These are phyloP conservation scores for Phanerochaete sordida DNA, from an alignment of 768 basidiomycete genomes.

Conservation along the genomic window DNA sequence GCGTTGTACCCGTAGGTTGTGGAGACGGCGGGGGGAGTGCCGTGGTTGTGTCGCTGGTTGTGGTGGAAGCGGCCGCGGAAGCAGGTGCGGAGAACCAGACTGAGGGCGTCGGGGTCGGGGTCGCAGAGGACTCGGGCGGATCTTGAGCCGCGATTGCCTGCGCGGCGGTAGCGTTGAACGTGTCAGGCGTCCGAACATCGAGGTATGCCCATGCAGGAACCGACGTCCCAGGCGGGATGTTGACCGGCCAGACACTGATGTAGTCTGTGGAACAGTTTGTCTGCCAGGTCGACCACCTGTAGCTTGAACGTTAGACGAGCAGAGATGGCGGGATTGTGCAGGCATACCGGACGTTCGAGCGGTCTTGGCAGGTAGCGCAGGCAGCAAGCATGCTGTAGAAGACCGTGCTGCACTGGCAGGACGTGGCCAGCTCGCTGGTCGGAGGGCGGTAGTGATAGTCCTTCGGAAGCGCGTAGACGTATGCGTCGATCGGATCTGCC, in stretches of 20 bases:
- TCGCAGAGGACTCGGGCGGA: conserved; percentile 7
- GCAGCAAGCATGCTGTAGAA: conserved; percentile 54
- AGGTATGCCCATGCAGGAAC: conserved; percentile 65
- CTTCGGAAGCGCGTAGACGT: conserved; percentile 15
- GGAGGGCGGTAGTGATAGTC: conserved; percentile 41
- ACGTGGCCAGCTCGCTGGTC: conserved; percentile 24
- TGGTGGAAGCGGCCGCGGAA: background rate
- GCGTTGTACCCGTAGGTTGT: background rate
- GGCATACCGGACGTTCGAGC: conserved; percentile 33
- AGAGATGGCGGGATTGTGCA: background rate
- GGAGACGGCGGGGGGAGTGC: background rate
- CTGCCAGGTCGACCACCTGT: conserved; percentile 52
- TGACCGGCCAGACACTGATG: conserved; percentile 32
- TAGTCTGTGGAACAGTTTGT: conserved; percentile 42
- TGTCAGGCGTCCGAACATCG: conserved; percentile 39
- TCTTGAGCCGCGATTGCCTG: background rate
- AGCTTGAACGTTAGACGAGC: conserved; percentile 8
- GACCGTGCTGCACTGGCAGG: conserved; percentile 55
- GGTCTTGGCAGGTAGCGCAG: conserved; percentile 54
- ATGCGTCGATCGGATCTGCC: conserved; percentile 11
- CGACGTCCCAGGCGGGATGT: conserved; percentile 44
- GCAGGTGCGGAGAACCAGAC: background rate
- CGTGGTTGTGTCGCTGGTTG: background rate
- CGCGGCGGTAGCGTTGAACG: conserved; percentile 12
- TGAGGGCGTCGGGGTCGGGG: background rate